Evolutionary conservation across 1,284 basidiomycete species (phyloP).

Genomic region (Pisolithus thermaeus): DNA sequence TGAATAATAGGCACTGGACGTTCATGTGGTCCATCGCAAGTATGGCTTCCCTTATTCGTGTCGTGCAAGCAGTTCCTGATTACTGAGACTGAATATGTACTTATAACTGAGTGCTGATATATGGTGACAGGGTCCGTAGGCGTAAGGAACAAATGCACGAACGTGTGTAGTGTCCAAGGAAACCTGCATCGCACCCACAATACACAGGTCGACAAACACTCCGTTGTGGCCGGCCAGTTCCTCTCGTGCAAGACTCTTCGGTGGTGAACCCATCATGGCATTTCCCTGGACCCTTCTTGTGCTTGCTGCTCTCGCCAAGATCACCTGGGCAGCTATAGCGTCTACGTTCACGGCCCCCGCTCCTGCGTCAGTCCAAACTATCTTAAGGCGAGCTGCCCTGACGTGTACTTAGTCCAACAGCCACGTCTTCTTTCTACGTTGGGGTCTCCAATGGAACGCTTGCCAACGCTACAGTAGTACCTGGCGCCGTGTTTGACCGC

Average conservation of each 20-base stretch:
- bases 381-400: neutral
- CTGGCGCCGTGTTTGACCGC: slow-evolving; percentile 37
- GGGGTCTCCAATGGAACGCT: slow-evolving; percentile 20
- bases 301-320: slow-evolving; percentile 15
- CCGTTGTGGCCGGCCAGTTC: too few species aligned
- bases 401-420: slow-evolving; percentile 20
- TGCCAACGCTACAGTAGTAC: slow-evolving; percentile 16
- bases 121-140: too few species aligned
- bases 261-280: slow-evolving; percentile 6
- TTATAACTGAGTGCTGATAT: too few species aligned
- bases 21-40: too few species aligned
- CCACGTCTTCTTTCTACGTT: slow-evolving; percentile 22
- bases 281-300: slow-evolving; percentile 9
- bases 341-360: neutral
- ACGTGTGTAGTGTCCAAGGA: too few species aligned
- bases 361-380: slow-evolving; percentile 17
- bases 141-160: too few species aligned
- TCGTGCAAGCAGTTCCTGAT: too few species aligned
- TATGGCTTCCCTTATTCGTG: too few species aligned
- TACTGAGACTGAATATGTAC: too few species aligned
- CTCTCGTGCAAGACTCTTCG: neutral
- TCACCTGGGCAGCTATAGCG: slow-evolving; percentile 11
- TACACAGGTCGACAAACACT: too few species aligned
- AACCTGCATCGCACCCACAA: too few species aligned
- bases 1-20: too few species aligned